phyloP scores from a whole-genome alignment of 306 rosid genomes.

The Acacia acuminata region DNA sequence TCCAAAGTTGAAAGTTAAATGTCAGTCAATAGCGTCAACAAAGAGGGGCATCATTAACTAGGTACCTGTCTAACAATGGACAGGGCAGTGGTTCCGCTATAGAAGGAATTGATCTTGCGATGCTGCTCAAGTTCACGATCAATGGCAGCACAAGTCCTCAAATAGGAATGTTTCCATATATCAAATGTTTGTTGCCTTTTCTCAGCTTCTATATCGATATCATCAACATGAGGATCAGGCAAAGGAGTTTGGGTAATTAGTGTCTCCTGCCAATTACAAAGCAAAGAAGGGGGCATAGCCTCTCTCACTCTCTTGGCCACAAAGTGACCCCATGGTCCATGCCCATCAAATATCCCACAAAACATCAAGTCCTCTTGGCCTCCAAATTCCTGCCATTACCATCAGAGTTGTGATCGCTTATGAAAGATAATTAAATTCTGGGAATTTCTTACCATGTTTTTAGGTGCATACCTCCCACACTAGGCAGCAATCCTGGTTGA shows the following conservation, averaged over 20 bases:
- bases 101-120: constrained; percentile 72
- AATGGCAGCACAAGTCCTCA: constrained; percentile 79
- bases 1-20: neutral
- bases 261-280: constrained; percentile 85
- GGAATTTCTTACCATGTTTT: neutral
- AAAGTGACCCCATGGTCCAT: constrained; percentile 95
- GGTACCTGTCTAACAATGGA: constrained; percentile 86
- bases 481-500: constrained; percentile 92
- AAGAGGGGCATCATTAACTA: neutral
- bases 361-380: constrained; percentile 91
- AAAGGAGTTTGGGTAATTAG: constrained; percentile 48
- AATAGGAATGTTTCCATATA: constrained; percentile 79
- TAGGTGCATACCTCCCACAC: constrained; percentile 86
- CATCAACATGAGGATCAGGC: constrained; percentile 32
- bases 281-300: constrained; percentile 73
- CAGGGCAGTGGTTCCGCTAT: constrained; percentile 92
- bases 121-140: constrained; percentile 71
- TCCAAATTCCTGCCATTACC: constrained; percentile 69
- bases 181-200: constrained; percentile 56
- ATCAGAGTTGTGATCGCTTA: neutral
- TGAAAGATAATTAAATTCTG: neutral
- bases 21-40: neutral
- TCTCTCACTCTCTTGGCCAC: constrained; percentile 82
- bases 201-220: constrained; percentile 32
- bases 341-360: constrained; percentile 94